Percentiles rank a stretch among this genome's conserved stretches.
Conservation (phyloP, 371 early-diverging fungal genomes). For the Batkoa obscura region DNA sequence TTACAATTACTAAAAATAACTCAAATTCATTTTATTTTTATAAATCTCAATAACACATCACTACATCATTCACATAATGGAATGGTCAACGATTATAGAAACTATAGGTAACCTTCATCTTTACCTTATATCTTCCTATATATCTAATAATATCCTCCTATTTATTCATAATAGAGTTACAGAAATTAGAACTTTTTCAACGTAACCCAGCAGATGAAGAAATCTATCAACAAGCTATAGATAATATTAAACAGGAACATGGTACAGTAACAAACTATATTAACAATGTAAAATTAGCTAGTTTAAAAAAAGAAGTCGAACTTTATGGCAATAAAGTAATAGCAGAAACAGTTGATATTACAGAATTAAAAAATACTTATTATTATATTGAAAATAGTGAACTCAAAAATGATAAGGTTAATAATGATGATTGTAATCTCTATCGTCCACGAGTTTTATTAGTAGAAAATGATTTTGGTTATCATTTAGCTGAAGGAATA, state of each 20-base stretch:
- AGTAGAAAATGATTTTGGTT: neutral
- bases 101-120: too few species aligned
- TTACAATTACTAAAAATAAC: too few species aligned
- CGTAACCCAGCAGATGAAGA: neutral
- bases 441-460: neutral
- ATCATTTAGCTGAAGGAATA: neutral
- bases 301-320: neutral
- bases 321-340: neutral
- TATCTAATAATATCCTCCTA: too few species aligned
- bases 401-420: neutral
- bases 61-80: too few species aligned
- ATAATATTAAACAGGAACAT: neutral
- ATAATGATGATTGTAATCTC: neutral
- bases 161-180: neutral
- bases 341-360: neutral
- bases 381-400: too few species aligned
- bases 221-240: neutral
- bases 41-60: too few species aligned
- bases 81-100: too few species aligned
- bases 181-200: neutral
- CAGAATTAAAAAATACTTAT: too few species aligned
- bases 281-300: neutral
- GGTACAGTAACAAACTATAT: neutral
- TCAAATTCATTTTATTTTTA: too few species aligned
- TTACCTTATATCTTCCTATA: too few species aligned